Evolutionary conservation across 169 alveolate species (phyloP).

Genomic region (Miamiensis avidus): DNA sequence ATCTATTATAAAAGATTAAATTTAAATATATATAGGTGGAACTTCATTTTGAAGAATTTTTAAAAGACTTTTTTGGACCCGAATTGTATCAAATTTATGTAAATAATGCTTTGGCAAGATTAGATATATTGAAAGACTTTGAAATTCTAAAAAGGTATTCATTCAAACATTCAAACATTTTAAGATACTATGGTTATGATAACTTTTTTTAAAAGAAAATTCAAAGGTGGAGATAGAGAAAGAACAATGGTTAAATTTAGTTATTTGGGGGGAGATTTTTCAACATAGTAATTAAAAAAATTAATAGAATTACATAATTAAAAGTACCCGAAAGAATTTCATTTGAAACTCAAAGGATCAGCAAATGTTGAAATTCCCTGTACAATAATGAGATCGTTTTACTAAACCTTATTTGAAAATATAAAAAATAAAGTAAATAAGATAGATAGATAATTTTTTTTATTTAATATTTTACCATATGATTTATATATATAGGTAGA

Average conservation of each 20-base stretch:
- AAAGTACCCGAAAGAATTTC: constrained; percentile 65
- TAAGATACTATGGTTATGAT: not conserved
- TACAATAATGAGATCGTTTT: constrained; percentile 78
- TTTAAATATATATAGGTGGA: too few relatives aligned
- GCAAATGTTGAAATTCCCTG: constrained; percentile 82
- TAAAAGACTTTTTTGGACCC: constrained; percentile 80
- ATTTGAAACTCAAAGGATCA: constrained; percentile 78
- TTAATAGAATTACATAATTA: constrained; percentile 69
- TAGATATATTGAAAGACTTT: constrained; percentile 85
- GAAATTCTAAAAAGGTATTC: constrained; percentile 76
- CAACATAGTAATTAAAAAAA: constrained; percentile 61
- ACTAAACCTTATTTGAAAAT: constrained; percentile 80
- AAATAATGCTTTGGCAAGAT: constrained; percentile 82
- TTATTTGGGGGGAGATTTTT: constrained; percentile 82
- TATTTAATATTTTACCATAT: not conserved
- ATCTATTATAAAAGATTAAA: too few relatives aligned
- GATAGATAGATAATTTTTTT: not conserved
- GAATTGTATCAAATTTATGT: constrained; percentile 68
- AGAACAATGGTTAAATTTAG: constrained; percentile 78
- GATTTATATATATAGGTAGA: constrained; percentile 10
- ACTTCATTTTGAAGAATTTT: constrained; percentile 82
- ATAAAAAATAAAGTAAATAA: constrained; percentile 78
- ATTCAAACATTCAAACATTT: too few relatives aligned
- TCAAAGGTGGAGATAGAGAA: constrained; percentile 79
- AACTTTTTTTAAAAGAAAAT: constrained; percentile 48